phyloP scores from a whole-genome alignment of 768 basidiomycete species.

The Leccinum sublutescens region DNA sequence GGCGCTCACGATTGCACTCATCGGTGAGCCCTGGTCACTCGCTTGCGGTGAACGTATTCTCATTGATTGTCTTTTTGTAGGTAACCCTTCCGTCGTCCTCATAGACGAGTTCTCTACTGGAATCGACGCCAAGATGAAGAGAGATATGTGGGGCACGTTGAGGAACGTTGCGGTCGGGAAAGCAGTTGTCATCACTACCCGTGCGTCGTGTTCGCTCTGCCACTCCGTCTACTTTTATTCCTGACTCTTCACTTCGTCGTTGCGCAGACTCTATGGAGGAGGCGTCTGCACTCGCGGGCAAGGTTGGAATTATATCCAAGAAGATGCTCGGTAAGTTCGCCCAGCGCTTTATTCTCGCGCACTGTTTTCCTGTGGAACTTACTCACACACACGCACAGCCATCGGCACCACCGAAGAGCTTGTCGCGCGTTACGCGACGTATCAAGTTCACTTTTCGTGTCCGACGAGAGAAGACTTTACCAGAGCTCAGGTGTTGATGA shows the following conservation, averaged over 20 bases:
- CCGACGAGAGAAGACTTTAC: slow-evolving; percentile 58
- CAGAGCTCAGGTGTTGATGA: slow-evolving; percentile 60
- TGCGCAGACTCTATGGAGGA: slow-evolving; percentile 77
- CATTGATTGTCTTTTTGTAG: slow-evolving; percentile 30
- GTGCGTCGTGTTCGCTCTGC: slow-evolving; percentile 35
- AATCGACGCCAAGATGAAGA: slow-evolving; percentile 79
- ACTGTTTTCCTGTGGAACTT: neutral
- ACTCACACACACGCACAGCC: slow-evolving; percentile 37
- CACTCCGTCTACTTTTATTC: neutral
- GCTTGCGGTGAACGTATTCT: neutral
- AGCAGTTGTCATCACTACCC: slow-evolving; percentile 70
- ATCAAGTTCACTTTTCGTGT: slow-evolving; percentile 75
- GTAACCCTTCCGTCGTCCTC: slow-evolving; percentile 73
- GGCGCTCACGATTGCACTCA: slow-evolving; percentile 72
- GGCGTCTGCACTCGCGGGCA: slow-evolving; percentile 71
- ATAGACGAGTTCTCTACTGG: slow-evolving; percentile 86
- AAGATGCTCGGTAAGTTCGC: slow-evolving; percentile 58
- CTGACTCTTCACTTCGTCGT: neutral
- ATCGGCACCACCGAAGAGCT: slow-evolving; percentile 65
- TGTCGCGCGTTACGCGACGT: slow-evolving; percentile 64
- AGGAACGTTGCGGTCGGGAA: slow-evolving; percentile 64
- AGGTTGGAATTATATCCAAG: slow-evolving; percentile 74
- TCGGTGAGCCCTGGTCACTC: slow-evolving; percentile 39
- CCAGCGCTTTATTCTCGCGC: neutral
- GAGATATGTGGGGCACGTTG: slow-evolving; percentile 80